Evolutionary conservation across 805 yeast genomes (phyloP), one percentile per base, ranked within the genome.

Genomic region (Metschnikowia reukaufii): DNA sequence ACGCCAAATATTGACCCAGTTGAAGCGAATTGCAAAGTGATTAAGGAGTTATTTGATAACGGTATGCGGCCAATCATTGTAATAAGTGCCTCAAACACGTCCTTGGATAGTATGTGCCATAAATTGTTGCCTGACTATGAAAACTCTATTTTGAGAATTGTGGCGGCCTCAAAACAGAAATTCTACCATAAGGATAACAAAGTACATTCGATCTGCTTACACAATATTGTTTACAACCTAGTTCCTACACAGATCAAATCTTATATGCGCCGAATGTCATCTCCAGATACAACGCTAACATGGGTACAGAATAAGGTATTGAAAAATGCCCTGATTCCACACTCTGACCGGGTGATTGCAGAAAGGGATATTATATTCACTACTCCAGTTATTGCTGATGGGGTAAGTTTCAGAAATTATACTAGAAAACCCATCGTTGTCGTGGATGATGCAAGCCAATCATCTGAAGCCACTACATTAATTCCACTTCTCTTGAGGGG

Each of bases 361-460:
- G 86, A 82, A 38, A 46, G 46, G 7, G 21, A 48, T 20, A 84
- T 84, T 15, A 80, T 84, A 16, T 81, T 84, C 59, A 79, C 89
- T 0, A 84, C 91, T 0, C 81, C 86, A 2, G 86, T 83, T 29
- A 81, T 81, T 29, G 83, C 87, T 6, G 88, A 88, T 44, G 85
- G 50, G 9, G 36, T 78, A 31, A 79, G 77, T 52, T 63, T 84
- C 52, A 82, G 80, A 53, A 68, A 75, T n/a, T 66, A 82, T 6
- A 67, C 71, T 34, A 73, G 70, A 51, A 60, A 75, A 44, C 88
- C 88, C 0, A 81, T 82, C 2, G 85, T 84, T 6, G 82, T 84
- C 21, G 81, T 84, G 85, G 90, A 84, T 68, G 90, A 84, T 64
- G 77, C 87, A 4, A 84, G 89, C 0, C 89, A 84, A 56, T 81